A percentile compares a stretch with the other conserved stretches of the same genome.
phyloP scores from a whole-genome alignment of 768 basidiomycete species.

The Suillus occidentalis region DNA sequence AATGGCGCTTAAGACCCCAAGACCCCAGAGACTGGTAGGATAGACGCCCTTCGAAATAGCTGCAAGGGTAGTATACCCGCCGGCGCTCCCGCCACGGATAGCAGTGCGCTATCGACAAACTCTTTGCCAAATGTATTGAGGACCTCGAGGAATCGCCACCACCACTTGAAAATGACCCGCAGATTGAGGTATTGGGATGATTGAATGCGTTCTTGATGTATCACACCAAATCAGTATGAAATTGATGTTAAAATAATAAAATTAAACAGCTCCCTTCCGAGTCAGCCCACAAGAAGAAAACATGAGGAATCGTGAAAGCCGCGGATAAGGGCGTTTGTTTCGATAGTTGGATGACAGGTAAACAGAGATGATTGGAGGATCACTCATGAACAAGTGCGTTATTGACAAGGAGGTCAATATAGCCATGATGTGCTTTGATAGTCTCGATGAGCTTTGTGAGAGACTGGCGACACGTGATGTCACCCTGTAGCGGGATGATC shows the following conservation, averaged over 20 bases:
- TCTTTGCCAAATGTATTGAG: constrained; percentile 35
- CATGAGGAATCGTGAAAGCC: background rate
- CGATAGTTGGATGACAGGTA: background rate
- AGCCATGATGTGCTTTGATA: constrained; percentile 61
- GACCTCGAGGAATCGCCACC: constrained; percentile 43
- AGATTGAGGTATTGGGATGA: constrained; percentile 44
- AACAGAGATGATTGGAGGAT: background rate
- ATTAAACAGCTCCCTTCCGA: background rate
- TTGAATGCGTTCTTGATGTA: constrained; percentile 42
- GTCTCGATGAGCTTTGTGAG: constrained; percentile 54
- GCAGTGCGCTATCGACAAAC: constrained; percentile 34
- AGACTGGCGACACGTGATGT: constrained; percentile 61
- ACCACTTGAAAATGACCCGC: constrained; percentile 37
- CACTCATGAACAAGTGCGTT: constrained; percentile 33
- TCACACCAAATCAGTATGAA: background rate
- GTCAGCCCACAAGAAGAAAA: background rate
- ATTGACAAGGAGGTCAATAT: constrained; percentile 72
- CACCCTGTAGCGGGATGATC: constrained; percentile 66
- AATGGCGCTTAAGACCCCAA: too few species aligned
- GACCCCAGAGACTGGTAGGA: too few species aligned
- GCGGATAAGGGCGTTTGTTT: background rate
- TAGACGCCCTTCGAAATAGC: too few species aligned
- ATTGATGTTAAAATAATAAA: background rate
- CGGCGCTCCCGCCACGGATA: too few species aligned
- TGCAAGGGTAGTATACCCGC: too few species aligned